Evolutionary conservation across 2,329 filamentous ascomycete genomes (phyloP).

Genomic region (Hysterium pulicare): DNA sequence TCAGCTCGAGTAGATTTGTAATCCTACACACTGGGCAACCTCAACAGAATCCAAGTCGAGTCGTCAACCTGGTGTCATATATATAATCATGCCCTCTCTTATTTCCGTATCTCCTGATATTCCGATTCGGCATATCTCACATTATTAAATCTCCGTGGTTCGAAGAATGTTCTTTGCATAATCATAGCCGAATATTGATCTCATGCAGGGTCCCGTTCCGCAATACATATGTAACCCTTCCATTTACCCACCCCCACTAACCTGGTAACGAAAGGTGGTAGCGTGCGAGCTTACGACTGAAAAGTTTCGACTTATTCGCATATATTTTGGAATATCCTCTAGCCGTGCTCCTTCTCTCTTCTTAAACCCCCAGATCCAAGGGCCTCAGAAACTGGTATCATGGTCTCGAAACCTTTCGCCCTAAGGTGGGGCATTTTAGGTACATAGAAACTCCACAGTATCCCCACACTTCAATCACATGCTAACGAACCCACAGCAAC

Average conservation of each 20-base stretch:
- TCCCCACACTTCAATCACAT: neutral
- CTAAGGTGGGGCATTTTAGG: conserved; percentile 25
- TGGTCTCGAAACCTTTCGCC: conserved; percentile 18
- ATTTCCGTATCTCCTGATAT: neutral
- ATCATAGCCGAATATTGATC: conserved; percentile 1
- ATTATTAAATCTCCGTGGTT: neutral
- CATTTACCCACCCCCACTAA: conserved; percentile 8
- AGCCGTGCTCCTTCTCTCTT: too few relatives aligned
- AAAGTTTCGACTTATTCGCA: too few relatives aligned
- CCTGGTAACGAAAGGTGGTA: too few relatives aligned
- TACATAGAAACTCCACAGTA: conserved; percentile 2
- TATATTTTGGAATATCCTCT: too few relatives aligned
- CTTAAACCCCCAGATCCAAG: too few relatives aligned
- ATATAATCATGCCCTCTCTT: neutral
- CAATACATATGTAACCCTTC: neutral
- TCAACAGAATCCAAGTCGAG: too few relatives aligned
- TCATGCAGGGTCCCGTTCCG: conserved; percentile 6
- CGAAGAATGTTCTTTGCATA: conserved; percentile 1
- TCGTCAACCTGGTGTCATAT: too few relatives aligned
- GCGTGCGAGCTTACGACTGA: too few relatives aligned
- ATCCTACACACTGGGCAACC: too few relatives aligned
- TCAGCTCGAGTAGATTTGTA: too few relatives aligned
- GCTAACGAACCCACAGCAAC: conserved; percentile 10
- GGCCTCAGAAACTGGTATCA: too few relatives aligned
- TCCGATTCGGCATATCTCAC: neutral